Base-by-base conservation (phyloP, 169 alveolate genomes). In the Plasmodium reichenowi region DNA sequence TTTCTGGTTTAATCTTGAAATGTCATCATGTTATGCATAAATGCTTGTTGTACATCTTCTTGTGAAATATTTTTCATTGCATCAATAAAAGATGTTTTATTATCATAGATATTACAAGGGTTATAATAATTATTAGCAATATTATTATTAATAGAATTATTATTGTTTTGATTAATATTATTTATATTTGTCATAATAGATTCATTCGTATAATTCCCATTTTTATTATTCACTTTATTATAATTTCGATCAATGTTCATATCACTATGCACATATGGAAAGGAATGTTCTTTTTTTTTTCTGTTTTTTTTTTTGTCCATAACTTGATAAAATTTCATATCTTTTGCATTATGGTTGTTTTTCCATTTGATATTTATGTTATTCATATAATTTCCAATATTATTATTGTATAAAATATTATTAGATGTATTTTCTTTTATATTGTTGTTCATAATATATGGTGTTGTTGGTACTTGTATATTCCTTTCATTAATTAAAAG, bases 181-280 rank as follows among this genome's bases (percentile, higher is more conserved):
- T 56, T 13, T 17, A 17, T 15, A 56, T 13, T 56, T 9, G 9
- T 56, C 17, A 6, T 56, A 56, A 17, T 56, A 56, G 17, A 12
- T 56, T 15, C 22, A 13, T 56, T 56, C 0, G 2, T 56, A 15
- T 56, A 38, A 38, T 9, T 38, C 20, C 29, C 59, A 60, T 38
- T 32, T 22, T n/a, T 26, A 32, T 60, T 74, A 67, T 74, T 58
- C 32, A 45, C 47, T 74, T 45, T 38, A 38, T 38, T 38, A 38
- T 38, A 38, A 38, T 38, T 74, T 47, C 52, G 59, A 43, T 60
- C 88, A 60, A 59, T 59, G 47, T 74, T 58, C 47, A 15, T 74
- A 52, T 74, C 47, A 38, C 10, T 50, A 43, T 72, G 5, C 10
- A 12, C 15, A 64, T 74, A 59, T 22, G 59, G 52, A 13, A 38